Base-by-base conservation (phyloP, 2,329 filamentous ascomycete species). In the Chaetomium sp. region DNA sequence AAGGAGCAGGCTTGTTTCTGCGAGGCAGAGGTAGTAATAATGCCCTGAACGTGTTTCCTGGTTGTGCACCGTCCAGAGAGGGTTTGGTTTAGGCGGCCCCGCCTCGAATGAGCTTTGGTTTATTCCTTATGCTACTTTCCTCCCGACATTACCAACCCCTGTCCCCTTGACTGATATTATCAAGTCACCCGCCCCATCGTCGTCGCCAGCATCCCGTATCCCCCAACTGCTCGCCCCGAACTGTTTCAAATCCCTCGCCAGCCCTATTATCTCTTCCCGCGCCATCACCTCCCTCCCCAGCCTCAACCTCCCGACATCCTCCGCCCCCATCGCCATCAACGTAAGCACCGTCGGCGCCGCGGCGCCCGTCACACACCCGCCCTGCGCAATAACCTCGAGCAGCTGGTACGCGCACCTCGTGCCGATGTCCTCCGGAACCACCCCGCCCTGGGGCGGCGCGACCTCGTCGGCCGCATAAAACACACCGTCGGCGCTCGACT, bases 251-350 rank as follows among this genome's bases (percentile, higher is more conserved):
- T 99, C 95, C 72, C 95, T 85, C 12, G 91, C 93, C 61, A 97
- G 79, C 57, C 87, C 87, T 63, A 99, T 85, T 60, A 92, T 82
- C 65, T 92, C 89, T 74, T 97, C 92, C 2, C 88, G 90, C 0
- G 88, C 93, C 54, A 98, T 78, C 0, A 97, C 87, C 55, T 94
- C 90, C 71, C 87, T 88, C 35, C 93, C 92, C 65, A 99, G 75
- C 68, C 91, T 86, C 70, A 99, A 77, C 65, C 95, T 85, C 4
- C 95, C 95, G 16, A 99, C 93, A 76, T 99, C 95, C 75, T 98
- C 95, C 0, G 90, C 92, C 0, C 95, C 95, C 95, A 99, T 98
- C 38, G 93, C 92, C 95, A 99, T 99, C 68, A 99, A 81, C 21
- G 89, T 91, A 60, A 99, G 77, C 69, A 97, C 84, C 0, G 90